Percentiles rank a stretch among this genome's conserved stretches.
phyloP scores from a whole-genome alignment of 2,329 filamentous ascomycete genomes.

The Pseudogymnoascus sp. region DNA sequence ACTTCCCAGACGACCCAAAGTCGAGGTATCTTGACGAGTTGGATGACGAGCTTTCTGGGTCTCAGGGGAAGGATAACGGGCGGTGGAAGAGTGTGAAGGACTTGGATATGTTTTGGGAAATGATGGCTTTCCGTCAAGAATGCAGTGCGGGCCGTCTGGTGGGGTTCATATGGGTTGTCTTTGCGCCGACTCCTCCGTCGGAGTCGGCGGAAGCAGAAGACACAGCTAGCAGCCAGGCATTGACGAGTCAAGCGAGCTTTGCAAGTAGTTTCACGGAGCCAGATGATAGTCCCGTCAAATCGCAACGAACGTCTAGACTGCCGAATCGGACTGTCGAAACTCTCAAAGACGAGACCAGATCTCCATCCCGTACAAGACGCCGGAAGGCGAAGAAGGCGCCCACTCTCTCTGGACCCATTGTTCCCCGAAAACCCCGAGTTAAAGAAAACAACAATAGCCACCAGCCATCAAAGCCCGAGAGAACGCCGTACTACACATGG shows the following conservation, averaged over 20 bases:
- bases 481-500: slow-evolving; percentile 62
- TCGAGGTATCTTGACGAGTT: slow-evolving; percentile 81
- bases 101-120: slow-evolving; percentile 94
- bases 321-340: neutral
- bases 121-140: slow-evolving; percentile 95
- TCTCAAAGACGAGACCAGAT: neutral
- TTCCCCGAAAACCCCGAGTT: slow-evolving; percentile 56
- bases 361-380: neutral
- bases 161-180: slow-evolving; percentile 90
- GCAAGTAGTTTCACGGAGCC: neutral
- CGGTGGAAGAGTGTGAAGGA: slow-evolving; percentile 79
- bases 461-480: slow-evolving; percentile 43
- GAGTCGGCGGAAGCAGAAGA: neutral
- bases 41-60: slow-evolving; percentile 68
- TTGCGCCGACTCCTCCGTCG: slow-evolving; percentile 50
- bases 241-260: neutral
- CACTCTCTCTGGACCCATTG: slow-evolving; percentile 52
- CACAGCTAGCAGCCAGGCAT: neutral
- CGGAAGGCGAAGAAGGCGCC: slow-evolving; percentile 40
- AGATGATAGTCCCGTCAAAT: neutral
- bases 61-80: slow-evolving; percentile 50
- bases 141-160: slow-evolving; percentile 89
- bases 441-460: slow-evolving; percentile 53
- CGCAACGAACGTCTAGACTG: neutral
- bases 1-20: slow-evolving; percentile 93